Evolutionary conservation across 352 stramenopile species (phyloP), one percentile per base, ranked within the genome.

Genomic region (Phytophthora chlamydospora): DNA sequence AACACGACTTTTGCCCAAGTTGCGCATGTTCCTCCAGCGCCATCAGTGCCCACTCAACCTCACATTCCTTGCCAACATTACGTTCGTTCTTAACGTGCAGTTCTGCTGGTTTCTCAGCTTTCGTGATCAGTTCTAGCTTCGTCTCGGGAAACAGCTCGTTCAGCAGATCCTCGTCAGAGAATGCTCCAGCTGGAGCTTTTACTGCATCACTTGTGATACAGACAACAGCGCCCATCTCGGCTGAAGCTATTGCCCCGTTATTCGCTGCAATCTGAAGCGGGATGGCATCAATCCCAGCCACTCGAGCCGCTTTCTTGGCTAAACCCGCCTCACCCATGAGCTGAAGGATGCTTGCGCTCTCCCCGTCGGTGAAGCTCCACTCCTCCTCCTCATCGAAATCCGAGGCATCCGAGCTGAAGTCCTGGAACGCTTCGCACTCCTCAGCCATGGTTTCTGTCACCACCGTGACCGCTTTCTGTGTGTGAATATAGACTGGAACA

Each of bases 331-430:
- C 67, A 9, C 49, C 35, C 66, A 85, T 73, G 44, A 89, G 75
- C n/a, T 78, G 66, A 21, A 89, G 45, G 17, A 85, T 50, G 31
- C 48, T 73, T 6, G 67, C 69, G 24, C 71, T 75, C 36, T 80
- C 72, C 27, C 78, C 67, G 31, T 89, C 75, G 1, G 67, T 84
- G 44, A 78, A 73, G 13, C 29, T 41, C 17, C 44, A 56, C 12
- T 68, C 49, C 1, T 31, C 54, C 31, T 57, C 56, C 3, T 63
- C 57, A 8, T 62, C 58, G 16, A 76, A 74, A 17, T 83, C 67
- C 4, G 73, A 56, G 14, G n/a, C 50, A n/a, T 83, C 71, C 16
- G 75, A 84, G 39, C 39, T 45, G 34, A 84, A 81, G 45, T 87
- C 76, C 47, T 85, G 66, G 58, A 87, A 87, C 51, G 59, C 62